Evolutionary conservation across 805 yeast species (phyloP).

Genomic region (Wickerhamomyces silvicola): DNA sequence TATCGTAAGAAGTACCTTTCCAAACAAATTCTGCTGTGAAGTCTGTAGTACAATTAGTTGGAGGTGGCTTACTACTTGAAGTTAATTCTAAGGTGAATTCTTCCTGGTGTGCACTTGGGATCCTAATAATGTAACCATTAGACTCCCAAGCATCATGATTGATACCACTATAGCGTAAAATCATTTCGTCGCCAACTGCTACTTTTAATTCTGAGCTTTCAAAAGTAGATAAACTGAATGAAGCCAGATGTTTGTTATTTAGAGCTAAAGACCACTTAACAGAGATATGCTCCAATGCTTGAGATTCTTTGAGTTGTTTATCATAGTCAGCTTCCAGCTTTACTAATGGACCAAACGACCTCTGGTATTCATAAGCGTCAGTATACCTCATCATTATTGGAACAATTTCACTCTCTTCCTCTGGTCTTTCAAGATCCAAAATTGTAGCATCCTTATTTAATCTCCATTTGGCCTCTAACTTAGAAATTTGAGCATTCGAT

Average conservation of each 20-base stretch:
- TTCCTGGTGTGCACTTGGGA: constrained; percentile 63
- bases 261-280: constrained; percentile 70
- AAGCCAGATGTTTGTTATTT: constrained; percentile 59
- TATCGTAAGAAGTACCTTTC: constrained; percentile 76
- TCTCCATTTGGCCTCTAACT: constrained; percentile 79
- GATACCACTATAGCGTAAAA: constrained; percentile 54
- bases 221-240: constrained; percentile 60
- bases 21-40: constrained; percentile 85
- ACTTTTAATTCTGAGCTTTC: constrained; percentile 63
- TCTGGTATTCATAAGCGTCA: constrained; percentile 81
- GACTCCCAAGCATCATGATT: constrained; percentile 64
- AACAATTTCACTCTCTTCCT: constrained; percentile 51
- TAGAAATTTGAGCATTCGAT: constrained; percentile 56
- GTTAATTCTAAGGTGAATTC: constrained; percentile 66
- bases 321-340: constrained; percentile 80
- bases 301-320: constrained; percentile 65
- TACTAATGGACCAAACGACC: constrained; percentile 78
- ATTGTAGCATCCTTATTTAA: constrained; percentile 63
- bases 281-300: constrained; percentile 63
- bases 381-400: constrained; percentile 73
- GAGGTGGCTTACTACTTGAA: constrained; percentile 41
- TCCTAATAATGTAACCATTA: constrained; percentile 60
- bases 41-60: constrained; percentile 52
- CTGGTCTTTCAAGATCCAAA: constrained; percentile 52
- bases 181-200: constrained; percentile 81